Evolutionary conservation across 768 basidiomycete species (phyloP), one percentile per base, ranked within the genome.

Genomic region (Trametes maxima): DNA sequence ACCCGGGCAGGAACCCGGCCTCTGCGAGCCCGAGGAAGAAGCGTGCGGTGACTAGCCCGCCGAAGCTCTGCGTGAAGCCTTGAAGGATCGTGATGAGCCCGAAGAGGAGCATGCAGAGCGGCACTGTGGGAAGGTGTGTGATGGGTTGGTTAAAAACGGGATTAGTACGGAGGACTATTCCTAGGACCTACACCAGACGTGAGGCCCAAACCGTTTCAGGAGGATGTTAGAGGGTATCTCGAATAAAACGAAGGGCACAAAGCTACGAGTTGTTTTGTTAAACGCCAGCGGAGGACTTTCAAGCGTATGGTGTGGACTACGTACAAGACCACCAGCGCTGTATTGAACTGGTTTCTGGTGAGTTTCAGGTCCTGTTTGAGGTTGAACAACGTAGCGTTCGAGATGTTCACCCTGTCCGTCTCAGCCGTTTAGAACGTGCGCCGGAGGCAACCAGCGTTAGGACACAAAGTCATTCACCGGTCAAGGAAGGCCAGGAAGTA

Each of bases 401-500:
- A 70, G 21, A 73, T 69, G 54, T 73, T 73, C 39, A 73, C 72
- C 2, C 72, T 72, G 54, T 5, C 10, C 5, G 47, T 19, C 33
- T 14, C 25, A 40, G 35, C 21, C 37, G 51, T 6, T 19, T 55
- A 24, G 37, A 10, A 14, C 17, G 7, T n/a, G n/a, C n/a, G 7
- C 13, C 3, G n/a, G 16, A 37, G 35, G 2, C 19, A n/a, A n/a
- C n/a, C n/a, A n/a, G n/a, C n/a, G n/a, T n/a, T n/a, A n/a, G n/a
- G 19, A 39, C 10, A 17, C 28, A 42, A 5, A 43, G 5, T 28
- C 49, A 60, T 67, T 33, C 37, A 70, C 70, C 69, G 66, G 50
- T 74, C 74, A 14, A 81, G 72, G 70, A 80, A 80, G 11, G 78
- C 77, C 13, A 81, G 69, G 13, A 79, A 68, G 65, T 79, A 78